These are phyloP conservation scores for Arthonia radiata DNA, from an alignment of 495 filamentous ascomycete species.

Conservation along the genomic window DNA sequence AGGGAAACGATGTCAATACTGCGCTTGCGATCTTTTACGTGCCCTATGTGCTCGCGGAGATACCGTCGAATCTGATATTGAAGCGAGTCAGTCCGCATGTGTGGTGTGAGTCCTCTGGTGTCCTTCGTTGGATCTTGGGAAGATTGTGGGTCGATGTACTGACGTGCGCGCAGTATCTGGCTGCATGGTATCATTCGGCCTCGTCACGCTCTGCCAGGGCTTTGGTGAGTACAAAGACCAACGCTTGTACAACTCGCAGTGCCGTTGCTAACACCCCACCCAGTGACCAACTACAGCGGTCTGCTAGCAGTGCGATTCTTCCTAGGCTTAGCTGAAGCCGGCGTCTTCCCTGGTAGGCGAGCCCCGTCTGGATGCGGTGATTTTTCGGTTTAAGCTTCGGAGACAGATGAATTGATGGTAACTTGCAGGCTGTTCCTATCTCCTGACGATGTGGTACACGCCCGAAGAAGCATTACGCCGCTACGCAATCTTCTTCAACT, in stretches of 20 bases:
- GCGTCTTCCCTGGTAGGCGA: slow-evolving; percentile 56
- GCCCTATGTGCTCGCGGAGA: slow-evolving; percentile 67
- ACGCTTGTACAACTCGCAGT: no score
- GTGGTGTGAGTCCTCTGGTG: slow-evolving; percentile 30
- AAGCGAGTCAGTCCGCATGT: slow-evolving; percentile 59
- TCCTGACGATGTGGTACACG: slow-evolving; percentile 77
- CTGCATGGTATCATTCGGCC: slow-evolving; percentile 67
- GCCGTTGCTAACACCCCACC: no score
- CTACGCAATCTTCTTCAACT: slow-evolving; percentile 74
- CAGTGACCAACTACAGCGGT: slow-evolving; percentile 52
- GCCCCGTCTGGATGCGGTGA: slow-evolving; percentile 1
- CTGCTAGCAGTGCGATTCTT: slow-evolving; percentile 60
- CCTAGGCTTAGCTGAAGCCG: slow-evolving; percentile 66
- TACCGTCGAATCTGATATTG: slow-evolving; percentile 71
- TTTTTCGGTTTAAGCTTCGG: not conserved
- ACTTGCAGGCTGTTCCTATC: slow-evolving; percentile 28
- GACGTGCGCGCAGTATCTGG: slow-evolving; percentile 20
- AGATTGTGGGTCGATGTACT: not conserved
- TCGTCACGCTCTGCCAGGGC: slow-evolving; percentile 56
- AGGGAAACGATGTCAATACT: slow-evolving; percentile 39
- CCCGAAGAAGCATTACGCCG: slow-evolving; percentile 68
- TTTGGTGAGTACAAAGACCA: no score
- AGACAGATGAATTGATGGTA: not conserved
- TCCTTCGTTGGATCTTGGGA: slow-evolving; percentile 6
- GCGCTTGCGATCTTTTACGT: slow-evolving; percentile 81